phyloP scores from a whole-genome alignment of 1,139 yeast species.

The Citeromyces hawaiiensis region DNA sequence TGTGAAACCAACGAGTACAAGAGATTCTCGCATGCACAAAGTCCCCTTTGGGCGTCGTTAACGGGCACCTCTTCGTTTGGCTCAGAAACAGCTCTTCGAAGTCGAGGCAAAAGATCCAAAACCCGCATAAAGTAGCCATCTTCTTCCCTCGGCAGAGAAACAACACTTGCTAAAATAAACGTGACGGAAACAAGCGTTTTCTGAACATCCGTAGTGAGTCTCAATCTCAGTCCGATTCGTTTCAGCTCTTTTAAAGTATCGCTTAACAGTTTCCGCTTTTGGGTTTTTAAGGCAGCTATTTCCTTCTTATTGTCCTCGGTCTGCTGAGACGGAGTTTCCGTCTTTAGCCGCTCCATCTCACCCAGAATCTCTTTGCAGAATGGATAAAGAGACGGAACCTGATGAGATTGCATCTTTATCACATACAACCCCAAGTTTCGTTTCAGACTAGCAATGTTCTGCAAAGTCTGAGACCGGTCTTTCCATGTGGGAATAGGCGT shows the following conservation, averaged over 20 bases:
- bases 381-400: constrained; percentile 23
- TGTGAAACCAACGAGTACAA: constrained; percentile 37
- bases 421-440: constrained; percentile 41
- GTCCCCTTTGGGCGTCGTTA: constrained; percentile 60
- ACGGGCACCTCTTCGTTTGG: constrained; percentile 67
- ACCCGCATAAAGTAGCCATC: constrained; percentile 58
- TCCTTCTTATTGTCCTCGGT: constrained; percentile 66
- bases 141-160: constrained; percentile 26
- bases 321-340: constrained; percentile 63
- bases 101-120: constrained; percentile 68
- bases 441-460: constrained; percentile 33
- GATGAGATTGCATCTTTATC: constrained; percentile 17
- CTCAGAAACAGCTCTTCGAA: constrained; percentile 49
- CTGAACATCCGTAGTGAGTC: constrained; percentile 50
- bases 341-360: constrained; percentile 49
- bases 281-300: constrained; percentile 62
- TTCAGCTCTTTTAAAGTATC: constrained; percentile 64
- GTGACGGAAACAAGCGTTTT: constrained; percentile 51
- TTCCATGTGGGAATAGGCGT: constrained; percentile 29
- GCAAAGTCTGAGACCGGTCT: constrained; percentile 41
- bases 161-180: constrained; percentile 41
- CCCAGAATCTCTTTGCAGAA: constrained; percentile 39
- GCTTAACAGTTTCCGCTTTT: constrained; percentile 67
- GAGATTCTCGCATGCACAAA: constrained; percentile 70
- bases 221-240: constrained; percentile 61